Conservation (phyloP, 208 protist genomes). For the Angomonas ambiguus region DNA sequence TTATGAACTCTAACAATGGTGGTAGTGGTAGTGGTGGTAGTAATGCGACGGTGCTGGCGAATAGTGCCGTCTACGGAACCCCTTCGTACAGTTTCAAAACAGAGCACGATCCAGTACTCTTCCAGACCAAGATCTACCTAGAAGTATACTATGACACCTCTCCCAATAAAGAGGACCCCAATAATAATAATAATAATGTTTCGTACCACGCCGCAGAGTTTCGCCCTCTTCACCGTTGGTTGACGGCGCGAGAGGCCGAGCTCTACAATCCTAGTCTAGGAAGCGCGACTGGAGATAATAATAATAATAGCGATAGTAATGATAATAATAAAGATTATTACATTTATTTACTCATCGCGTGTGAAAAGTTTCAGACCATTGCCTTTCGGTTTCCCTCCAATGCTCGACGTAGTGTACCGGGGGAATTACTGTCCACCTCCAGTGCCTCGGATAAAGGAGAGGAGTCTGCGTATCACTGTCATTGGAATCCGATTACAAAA, state of each 20-base stretch:
- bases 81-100: slow-evolving; percentile 38
- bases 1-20: slow-evolving; percentile 13
- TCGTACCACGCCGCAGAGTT: slow-evolving; percentile 15
- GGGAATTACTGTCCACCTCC: not conserved
- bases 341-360: slow-evolving; percentile 79
- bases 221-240: slow-evolving; percentile 77
- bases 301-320: not conserved
- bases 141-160: slow-evolving; percentile 63
- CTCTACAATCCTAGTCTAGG: no score
- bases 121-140: slow-evolving; percentile 79
- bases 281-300: not conserved
- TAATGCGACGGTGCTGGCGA: no score
- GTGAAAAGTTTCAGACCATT: slow-evolving; percentile 77
- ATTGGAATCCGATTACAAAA: slow-evolving; percentile 63
- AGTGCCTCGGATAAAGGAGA: slow-evolving; percentile 13
- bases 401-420: slow-evolving; percentile 10
- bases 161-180: no score
- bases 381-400: slow-evolving; percentile 72
- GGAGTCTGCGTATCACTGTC: slow-evolving; percentile 36
- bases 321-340: slow-evolving; percentile 39
- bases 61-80: no score
- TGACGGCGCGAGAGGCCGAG: slow-evolving; percentile 64
- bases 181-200: slow-evolving; percentile 14
- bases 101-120: slow-evolving; percentile 43
- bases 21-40: not conserved